These are phyloP conservation scores for Condylostoma magnum DNA, from an alignment of 169 alveolate species.

Conservation along the genomic window DNA sequence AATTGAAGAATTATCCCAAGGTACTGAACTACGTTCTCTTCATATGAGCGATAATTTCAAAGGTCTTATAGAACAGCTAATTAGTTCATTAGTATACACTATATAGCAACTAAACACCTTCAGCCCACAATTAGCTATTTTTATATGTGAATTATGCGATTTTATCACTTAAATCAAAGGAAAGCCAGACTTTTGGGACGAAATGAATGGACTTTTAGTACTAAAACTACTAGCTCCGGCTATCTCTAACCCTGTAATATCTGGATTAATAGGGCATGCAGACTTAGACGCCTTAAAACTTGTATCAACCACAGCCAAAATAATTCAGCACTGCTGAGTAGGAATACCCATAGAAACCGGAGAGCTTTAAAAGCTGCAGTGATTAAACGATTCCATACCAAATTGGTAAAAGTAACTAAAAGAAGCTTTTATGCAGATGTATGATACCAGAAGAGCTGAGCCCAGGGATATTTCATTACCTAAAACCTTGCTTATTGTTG, in stretches of 20 bases:
- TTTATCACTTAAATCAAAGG: conserved; percentile 6
- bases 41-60: background rate
- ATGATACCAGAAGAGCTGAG: background rate
- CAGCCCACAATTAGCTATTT: conserved; percentile 9
- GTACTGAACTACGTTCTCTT: background rate
- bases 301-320: conserved; percentile 17
- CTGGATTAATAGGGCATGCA: conserved; percentile 22
- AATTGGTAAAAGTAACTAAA: conserved; percentile 13
- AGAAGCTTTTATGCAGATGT: conserved; percentile 3
- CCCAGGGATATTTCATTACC: conserved; percentile 11
- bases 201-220: conserved; percentile 14
- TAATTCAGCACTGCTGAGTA: conserved; percentile 26
- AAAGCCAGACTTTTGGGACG: conserved; percentile 1
- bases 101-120: conserved; percentile 12
- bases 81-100: conserved; percentile 6
- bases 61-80: conserved; percentile 4
- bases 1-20: background rate
- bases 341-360: conserved; percentile 27
- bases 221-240: conserved; percentile 22
- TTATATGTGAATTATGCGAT: conserved; percentile 23
- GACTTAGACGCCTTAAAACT: conserved; percentile 23
- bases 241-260: conserved; percentile 23
- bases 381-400: conserved; percentile 22
- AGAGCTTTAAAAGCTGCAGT: background rate
- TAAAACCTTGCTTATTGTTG: conserved; percentile 8